Evolutionary conservation across 2,329 filamentous ascomycete genomes (phyloP).

Genomic region (Fusarium burgessii): DNA sequence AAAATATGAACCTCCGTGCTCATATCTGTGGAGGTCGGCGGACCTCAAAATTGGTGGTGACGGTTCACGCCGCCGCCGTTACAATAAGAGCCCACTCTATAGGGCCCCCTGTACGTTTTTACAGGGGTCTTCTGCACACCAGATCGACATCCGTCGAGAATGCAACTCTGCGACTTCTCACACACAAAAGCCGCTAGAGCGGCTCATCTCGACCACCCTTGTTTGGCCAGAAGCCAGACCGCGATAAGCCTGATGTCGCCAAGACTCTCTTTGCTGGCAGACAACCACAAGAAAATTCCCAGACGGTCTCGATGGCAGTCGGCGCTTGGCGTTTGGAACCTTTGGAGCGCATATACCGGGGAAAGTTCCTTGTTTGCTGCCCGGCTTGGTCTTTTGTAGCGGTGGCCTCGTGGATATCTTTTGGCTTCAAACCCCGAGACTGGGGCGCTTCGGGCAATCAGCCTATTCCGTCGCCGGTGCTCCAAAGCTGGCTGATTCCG

Average conservation of each 20-base stretch:
- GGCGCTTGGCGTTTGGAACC: conserved; percentile 29
- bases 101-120: conserved; percentile 20
- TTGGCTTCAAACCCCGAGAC: conserved; percentile 25
- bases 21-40: conserved; percentile 14
- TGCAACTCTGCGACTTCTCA: conserved; percentile 2
- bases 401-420: conserved; percentile 20
- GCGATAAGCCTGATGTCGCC: conserved; percentile 10
- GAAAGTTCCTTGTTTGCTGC: conserved; percentile 21
- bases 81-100: conserved; percentile 33
- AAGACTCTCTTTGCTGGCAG: conserved; percentile 13
- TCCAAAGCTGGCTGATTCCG: conserved; percentile 24
- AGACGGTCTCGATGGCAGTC: conserved; percentile 7
- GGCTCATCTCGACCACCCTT: not conserved
- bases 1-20: conserved; percentile 7
- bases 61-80: conserved; percentile 30
- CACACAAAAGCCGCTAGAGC: conserved; percentile 1
- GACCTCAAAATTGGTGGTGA: conserved; percentile 12
- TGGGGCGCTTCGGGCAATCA: conserved; percentile 22
- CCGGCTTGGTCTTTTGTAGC: conserved; percentile 12
- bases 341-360: conserved; percentile 33
- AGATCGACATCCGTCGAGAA: conserved; percentile 32
- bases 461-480: conserved; percentile 31
- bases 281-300: conserved; percentile 4
- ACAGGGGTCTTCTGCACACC: conserved; percentile 24
- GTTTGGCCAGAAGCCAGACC: not conserved